Percentiles rank a stretch among this genome's conserved stretches.
phyloP scores from a whole-genome alignment of 1,139 yeast species.

The Groenewaldozyma sp. region DNA sequence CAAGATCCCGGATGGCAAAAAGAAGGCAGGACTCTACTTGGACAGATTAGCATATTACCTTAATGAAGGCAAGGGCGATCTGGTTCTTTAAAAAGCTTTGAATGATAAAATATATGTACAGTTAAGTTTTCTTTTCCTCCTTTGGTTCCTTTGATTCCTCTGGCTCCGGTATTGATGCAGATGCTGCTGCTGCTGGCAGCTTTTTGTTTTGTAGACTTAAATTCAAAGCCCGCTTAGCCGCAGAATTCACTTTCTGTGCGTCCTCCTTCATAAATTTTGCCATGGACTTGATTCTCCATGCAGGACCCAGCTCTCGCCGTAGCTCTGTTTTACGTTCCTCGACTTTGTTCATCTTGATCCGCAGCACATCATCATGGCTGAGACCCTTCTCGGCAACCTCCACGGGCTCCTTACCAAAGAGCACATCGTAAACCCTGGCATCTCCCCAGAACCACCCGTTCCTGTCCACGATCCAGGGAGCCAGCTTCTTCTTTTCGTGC shows the following conservation, averaged over 20 bases:
- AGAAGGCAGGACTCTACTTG: slow-evolving; percentile 36
- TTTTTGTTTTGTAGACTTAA: slow-evolving; percentile 4
- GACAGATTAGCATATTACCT: slow-evolving; percentile 25
- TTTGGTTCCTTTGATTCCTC: background rate
- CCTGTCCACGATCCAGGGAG: slow-evolving; percentile 74
- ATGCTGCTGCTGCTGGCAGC: too few species aligned
- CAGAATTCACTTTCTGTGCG: slow-evolving; percentile 16
- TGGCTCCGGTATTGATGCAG: slow-evolving; percentile 3
- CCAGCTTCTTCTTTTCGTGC: slow-evolving; percentile 45
- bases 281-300: slow-evolving; percentile 30
- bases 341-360: slow-evolving; percentile 23
- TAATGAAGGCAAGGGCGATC: slow-evolving; percentile 21
- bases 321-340: slow-evolving; percentile 27
- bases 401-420: slow-evolving; percentile 69
- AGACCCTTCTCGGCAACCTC: slow-evolving; percentile 71
- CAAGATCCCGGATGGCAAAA: slow-evolving; percentile 35
- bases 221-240: slow-evolving; percentile 15
- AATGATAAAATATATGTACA: background rate
- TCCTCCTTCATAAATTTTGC: slow-evolving; percentile 30
- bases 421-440: slow-evolving; percentile 71
- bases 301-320: slow-evolving; percentile 31
- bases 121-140: background rate
- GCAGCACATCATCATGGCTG: slow-evolving; percentile 47
- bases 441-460: slow-evolving; percentile 90
- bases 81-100: slow-evolving; percentile 10